phyloP scores from a whole-genome alignment of 768 basidiomycete species.

The Suillus occidentalis region DNA sequence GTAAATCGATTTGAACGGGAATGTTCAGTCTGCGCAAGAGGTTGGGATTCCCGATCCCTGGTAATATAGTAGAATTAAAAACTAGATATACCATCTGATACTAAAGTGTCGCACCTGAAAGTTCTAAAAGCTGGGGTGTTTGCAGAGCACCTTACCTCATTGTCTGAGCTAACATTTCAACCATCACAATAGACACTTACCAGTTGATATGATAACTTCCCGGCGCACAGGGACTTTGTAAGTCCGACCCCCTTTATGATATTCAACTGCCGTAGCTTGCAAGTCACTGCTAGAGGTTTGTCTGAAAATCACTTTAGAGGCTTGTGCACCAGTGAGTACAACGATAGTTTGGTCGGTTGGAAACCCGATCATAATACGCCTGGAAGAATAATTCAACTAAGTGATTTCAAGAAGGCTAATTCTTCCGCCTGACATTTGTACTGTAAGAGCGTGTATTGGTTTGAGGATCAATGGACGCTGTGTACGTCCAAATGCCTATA shows the following conservation, averaged over 20 bases:
- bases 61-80: not conserved
- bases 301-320: conserved; percentile 23
- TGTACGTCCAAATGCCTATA: conserved; percentile 20
- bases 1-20: conserved; percentile 31
- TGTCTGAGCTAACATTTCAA: not conserved
- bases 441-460: conserved; percentile 18
- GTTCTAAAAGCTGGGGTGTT: conserved; percentile 37
- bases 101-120: conserved; percentile 21
- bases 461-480: conserved; percentile 16
- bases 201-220: conserved; percentile 23
- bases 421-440: conserved; percentile 13
- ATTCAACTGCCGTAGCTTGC: conserved; percentile 24
- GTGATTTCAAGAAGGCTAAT: not conserved
- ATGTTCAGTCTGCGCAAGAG: conserved; percentile 19
- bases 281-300: not conserved
- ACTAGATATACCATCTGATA: not conserved
- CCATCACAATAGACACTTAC: conserved; percentile 7
- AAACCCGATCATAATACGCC: conserved; percentile 21
- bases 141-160: conserved; percentile 24
- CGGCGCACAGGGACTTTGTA: conserved; percentile 17
- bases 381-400: not conserved
- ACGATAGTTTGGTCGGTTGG: conserved; percentile 22
- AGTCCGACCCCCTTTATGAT: conserved; percentile 15
- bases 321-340: conserved; percentile 24
- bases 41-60: conserved; percentile 16